Evolutionary conservation across 495 filamentous ascomycete species (phyloP), one percentile per base, ranked within the genome.

Genomic region (Pyrenopolyporus hunteri): DNA sequence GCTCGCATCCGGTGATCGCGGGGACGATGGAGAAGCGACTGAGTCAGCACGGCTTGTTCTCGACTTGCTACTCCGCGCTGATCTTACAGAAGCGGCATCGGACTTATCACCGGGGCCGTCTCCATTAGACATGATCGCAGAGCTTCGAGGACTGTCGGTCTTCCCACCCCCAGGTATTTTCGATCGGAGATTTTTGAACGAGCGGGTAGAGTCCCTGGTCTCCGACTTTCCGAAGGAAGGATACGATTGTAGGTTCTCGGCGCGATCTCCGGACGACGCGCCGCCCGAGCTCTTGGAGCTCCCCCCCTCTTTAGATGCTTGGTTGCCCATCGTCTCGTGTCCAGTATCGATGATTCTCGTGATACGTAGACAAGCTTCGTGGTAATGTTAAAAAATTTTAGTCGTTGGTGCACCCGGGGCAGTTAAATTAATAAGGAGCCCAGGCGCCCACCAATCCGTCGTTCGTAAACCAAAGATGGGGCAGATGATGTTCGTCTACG

Each of bases 141-240:
- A 97, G 61, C 74, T 84, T 46, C 90, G 82, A 29, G 95, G 93
- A 69, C 93, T 98, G 66, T 93, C 90, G 64, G 62, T 84, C 74
- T 76, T 83, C 67, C 70, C 83, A 73, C 74, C 76, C 67, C 79
- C 83, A 60, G 74, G 87, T 69, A 81, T 88, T 82, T 79, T 82
- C 49, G 74, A 84, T 71, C 70, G 84, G 81, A 74, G 86, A 72
- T 68, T 93, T 87, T 82, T 94, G 67, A 98, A 83, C 1, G 94
- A 98, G 43, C 93, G 88, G 16, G 89, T 81, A 7, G 94, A 98
- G 63, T 97, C 95, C 74, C 92, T 92, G 32, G 94, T 98, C 73
- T 98, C 94, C 17, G 93, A 90, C 70, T 90, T 91, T 72, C 88
- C 89, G 74, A 98, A 92, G 17, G 94, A 96, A 29, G 93, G 91